Conservation (phyloP, 805 yeast genomes). For the Kuraishia cidri region DNA sequence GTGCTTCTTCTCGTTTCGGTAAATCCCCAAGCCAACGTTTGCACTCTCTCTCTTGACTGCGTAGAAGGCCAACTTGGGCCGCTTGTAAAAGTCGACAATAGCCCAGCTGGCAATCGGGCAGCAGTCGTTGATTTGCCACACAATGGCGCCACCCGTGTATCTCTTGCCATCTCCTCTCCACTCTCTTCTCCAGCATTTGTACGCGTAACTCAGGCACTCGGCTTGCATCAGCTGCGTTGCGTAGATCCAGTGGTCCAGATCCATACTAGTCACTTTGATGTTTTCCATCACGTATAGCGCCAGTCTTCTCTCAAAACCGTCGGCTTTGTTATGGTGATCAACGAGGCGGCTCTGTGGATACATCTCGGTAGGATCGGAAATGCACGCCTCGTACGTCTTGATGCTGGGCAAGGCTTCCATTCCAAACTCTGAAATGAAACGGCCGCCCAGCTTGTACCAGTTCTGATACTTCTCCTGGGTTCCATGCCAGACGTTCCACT, state of each 20-base stretch:
- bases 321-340: conserved; percentile 41
- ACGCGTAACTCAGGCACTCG: conserved; percentile 38
- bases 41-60: conserved; percentile 31
- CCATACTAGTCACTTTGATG: conserved; percentile 18
- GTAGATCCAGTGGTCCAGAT: conserved; percentile 33
- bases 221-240: conserved; percentile 45
- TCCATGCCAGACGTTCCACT: conserved; percentile 55
- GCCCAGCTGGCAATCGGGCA: conserved; percentile 48
- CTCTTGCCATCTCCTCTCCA: too few species aligned
- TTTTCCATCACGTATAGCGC: conserved; percentile 39
- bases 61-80: conserved; percentile 37
- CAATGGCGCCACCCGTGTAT: conserved; percentile 31
- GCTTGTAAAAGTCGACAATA: conserved; percentile 27
- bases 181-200: neutral
- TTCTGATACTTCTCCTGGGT: conserved; percentile 37
- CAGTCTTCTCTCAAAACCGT: conserved; percentile 34
- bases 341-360: conserved; percentile 34
- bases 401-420: conserved; percentile 37
- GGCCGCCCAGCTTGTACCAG: conserved; percentile 35
- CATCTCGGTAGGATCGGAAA: conserved; percentile 27
- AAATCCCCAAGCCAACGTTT: conserved; percentile 23
- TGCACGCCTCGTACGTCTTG: conserved; percentile 25
- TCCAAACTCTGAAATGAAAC: conserved; percentile 47
- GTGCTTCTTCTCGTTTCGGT: conserved; percentile 16
- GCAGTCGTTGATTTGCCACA: conserved; percentile 46